A percentile compares a stretch with the other conserved stretches of the same genome.
Conservation (phyloP, 192 early-diverging fungal genomes). For the Mortierella claussenii region DNA sequence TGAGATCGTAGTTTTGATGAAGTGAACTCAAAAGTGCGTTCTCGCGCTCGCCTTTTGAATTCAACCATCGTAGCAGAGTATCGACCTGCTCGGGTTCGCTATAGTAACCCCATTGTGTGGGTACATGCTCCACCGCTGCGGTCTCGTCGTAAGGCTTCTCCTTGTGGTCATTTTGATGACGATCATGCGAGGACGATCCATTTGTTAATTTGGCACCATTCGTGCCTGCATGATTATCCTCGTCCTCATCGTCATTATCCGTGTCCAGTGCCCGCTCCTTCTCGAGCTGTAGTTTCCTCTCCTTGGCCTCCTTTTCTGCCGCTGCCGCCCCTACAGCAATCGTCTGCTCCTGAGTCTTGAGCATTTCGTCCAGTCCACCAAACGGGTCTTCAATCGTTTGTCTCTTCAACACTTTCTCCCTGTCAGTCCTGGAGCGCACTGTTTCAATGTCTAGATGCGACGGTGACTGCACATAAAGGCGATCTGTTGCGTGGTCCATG, state of each 20-base stretch:
- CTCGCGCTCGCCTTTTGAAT: constrained; percentile 82
- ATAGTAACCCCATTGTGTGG: constrained; percentile 49
- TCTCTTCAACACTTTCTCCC: constrained; percentile 32
- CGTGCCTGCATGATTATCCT: not conserved
- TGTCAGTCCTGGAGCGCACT: constrained; percentile 54
- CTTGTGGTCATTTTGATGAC: not conserved
- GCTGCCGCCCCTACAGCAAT: constrained; percentile 39
- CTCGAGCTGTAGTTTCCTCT: constrained; percentile 33
- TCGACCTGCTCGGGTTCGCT: constrained; percentile 67
- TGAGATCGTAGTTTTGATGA: constrained; percentile 28
- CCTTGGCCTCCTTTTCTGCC: constrained; percentile 22
- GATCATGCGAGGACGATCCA: constrained; percentile 7
- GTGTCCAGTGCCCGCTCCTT: constrained; percentile 61
- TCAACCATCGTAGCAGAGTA: constrained; percentile 76
- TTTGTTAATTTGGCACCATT: not conserved
- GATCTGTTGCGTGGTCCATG: constrained; percentile 66
- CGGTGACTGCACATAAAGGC: constrained; percentile 69
- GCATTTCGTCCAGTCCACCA: constrained; percentile 28
- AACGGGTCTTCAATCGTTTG: constrained; percentile 22
- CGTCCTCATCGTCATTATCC: constrained; percentile 30
- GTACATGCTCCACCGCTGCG: constrained; percentile 29
- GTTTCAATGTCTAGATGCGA: constrained; percentile 61
- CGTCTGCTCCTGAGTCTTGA: constrained; percentile 50
- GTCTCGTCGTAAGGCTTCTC: constrained; percentile 24
- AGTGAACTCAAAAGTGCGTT: constrained; percentile 60